Base-by-base conservation (phyloP, 2,329 filamentous ascomycete genomes). In the Alternaria gansuensis region DNA sequence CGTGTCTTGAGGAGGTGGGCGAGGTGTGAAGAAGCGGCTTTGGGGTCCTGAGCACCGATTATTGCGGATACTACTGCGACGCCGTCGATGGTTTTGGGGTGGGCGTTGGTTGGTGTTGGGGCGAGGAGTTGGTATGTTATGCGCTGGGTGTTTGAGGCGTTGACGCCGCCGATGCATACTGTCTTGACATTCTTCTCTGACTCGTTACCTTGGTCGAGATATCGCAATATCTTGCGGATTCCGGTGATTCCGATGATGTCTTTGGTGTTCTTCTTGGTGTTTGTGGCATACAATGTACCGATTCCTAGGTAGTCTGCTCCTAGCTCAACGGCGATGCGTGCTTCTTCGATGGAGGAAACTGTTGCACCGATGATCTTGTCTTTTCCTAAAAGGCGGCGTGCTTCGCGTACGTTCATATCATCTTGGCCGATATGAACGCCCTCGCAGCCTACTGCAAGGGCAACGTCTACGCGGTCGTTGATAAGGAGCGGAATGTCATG, bases 391-490 rank as follows among this genome's bases (percentile, higher is more conserved):
- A 97, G 78, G 23, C 80, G 82, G 57, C 91, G 89, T 2, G 93
- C 93, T 37, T 84, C 83, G 8, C 79, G 72, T 28, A 91, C 76
- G 59, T 87, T 87, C 82, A 97, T 89, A 77, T 98, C 94, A 84
- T 97, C 93, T 80, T 98, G 94, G 6, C 95, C 95, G 49, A 98
- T 86, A 76, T 98, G 95, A 8, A 97, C 92, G 44, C 95, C 95
- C 80, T 97, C 94, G 57, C 91, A 95, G 11, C 88, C 91, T 41
- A 93, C 85, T 13, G 92, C 93, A 17, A 92, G 83, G 8, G 93
- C 93, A 26, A 98, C 91, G 75, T 97, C 93, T 5, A 97, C 86
- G 11, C 93, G 88, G 76, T 98, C 95, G 75, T 98, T 98, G 81
- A 98, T 93, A 54, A 98, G 82, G 57, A 98, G 84, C 29, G 94